Base-by-base conservation (phyloP, 371 early-diverging fungal species). In the Apophysomyces trapeziformis region DNA sequence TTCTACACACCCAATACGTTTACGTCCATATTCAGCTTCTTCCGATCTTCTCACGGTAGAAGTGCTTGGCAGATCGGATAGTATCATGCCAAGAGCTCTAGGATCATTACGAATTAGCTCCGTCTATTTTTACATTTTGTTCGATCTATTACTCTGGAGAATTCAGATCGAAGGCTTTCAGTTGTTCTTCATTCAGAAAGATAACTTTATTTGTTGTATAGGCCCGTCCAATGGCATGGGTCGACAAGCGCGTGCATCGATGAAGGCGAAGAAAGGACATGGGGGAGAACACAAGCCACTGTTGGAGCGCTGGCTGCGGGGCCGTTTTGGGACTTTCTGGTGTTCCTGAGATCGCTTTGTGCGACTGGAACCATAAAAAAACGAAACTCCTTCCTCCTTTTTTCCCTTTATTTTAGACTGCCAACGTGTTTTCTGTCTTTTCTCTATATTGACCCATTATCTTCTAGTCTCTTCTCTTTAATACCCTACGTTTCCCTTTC, bases 11-110 rank as follows among this genome's bases (percentile, higher is more conserved):
- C 92, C 92, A 26, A 90, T 87, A 58, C 90, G 84, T 58, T 92
- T 92, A 35, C 86, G 75, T 7, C 90, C 92, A 68, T 88, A 91
- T n/a, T 80, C 74, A 32, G 87, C 87, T 68, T 91, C 91, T n/a
- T 79, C 77, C 7, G 92, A 88, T 46, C 90, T 85, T 44, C 92
- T 84, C 9, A 65, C 62, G 9, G 47, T 18, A 36, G 56, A 13
- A 21, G 39, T 36, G 21, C 9, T 35, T 2, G 50, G 37, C 45
- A 54, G 21, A 63, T n/a, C n/a, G 8, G 32, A 38, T 57, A 37
- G 37, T 1, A 62, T 54, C 3, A 61, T 71, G 61, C 58, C n/a
- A 7, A 8, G 9, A 32, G 32, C 7, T n/a, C 12, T 46, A 7
- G 21, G 54, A 50, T 21, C 11, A 18, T 21, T 50, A 4, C 0